Conservation (phyloP, 257 asterid genomes). For the Solanum sparsipilum region DNA sequence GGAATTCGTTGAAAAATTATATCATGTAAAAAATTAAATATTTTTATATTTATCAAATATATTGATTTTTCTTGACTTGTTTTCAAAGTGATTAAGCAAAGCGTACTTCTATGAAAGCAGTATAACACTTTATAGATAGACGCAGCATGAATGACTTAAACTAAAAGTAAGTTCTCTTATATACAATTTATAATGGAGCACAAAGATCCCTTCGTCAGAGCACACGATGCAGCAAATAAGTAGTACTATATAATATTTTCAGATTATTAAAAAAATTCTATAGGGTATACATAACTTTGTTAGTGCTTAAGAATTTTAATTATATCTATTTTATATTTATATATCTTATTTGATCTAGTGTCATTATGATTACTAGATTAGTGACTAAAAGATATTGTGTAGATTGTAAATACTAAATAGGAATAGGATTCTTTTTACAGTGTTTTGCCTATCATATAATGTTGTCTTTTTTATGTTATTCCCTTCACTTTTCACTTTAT, state of each 20-base stretch:
- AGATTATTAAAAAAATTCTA: neutral
- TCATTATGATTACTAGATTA: neutral
- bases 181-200: too few relatives aligned
- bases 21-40: too few relatives aligned
- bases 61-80: too few relatives aligned
- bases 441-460: neutral
- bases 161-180: too few relatives aligned
- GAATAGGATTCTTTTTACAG: neutral
- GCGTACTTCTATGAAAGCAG: neutral
- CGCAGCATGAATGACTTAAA: too few relatives aligned
- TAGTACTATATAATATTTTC: neutral
- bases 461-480: neutral
- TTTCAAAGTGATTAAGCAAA: neutral
- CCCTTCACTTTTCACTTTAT: neutral
- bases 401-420: neutral
- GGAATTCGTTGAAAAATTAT: too few relatives aligned
- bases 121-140: too few relatives aligned
- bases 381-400: neutral
- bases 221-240: neutral
- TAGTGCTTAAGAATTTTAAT: neutral
- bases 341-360: neutral
- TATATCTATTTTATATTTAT: too few relatives aligned
- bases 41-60: too few relatives aligned
- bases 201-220: neutral
- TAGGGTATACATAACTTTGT: neutral